phyloP scores from a whole-genome alignment of 2,329 filamentous ascomycete species.

The Epichloe amarillans region DNA sequence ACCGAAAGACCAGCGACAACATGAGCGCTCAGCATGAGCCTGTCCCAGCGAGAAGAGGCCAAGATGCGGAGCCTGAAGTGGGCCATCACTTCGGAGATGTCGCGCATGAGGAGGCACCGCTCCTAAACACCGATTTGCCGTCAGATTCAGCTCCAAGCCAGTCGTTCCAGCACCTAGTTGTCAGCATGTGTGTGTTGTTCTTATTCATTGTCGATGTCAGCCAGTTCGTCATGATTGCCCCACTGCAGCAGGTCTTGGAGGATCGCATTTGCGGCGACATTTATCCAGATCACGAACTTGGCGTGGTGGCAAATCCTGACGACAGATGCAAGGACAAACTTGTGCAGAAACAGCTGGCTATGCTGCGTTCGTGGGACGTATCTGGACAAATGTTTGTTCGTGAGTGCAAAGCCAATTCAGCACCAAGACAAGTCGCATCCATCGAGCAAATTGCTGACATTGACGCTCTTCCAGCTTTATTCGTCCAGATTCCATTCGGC shows the following conservation, averaged over 20 bases:
- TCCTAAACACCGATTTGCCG: slow-evolving; percentile 9
- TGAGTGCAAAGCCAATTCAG: slow-evolving; percentile 12
- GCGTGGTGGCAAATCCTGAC: slow-evolving; percentile 19
- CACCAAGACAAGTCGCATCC: background rate
- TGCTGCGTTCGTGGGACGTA: slow-evolving; percentile 33
- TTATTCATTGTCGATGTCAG: slow-evolving; percentile 31
- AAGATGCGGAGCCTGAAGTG: background rate
- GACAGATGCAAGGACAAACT: slow-evolving; percentile 32
- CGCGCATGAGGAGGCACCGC: background rate
- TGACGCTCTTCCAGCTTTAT: slow-evolving; percentile 17
- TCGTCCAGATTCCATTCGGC: slow-evolving; percentile 32
- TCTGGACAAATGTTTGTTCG: slow-evolving; percentile 34
- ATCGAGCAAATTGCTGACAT: background rate
- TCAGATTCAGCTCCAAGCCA: slow-evolving; percentile 11
- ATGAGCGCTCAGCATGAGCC: background rate
- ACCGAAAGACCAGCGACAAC: background rate
- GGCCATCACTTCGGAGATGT: background rate
- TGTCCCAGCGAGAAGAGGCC: background rate
- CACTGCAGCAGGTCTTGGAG: slow-evolving; percentile 37
- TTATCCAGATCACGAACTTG: slow-evolving; percentile 27
- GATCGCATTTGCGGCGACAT: slow-evolving; percentile 37
- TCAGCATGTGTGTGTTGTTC: slow-evolving; percentile 22
- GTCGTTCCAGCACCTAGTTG: slow-evolving; percentile 16
- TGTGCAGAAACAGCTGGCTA: slow-evolving; percentile 38
- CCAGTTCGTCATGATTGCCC: slow-evolving; percentile 24